Conservation (phyloP, 306 rosid species). For the Cicer arietinum region DNA sequence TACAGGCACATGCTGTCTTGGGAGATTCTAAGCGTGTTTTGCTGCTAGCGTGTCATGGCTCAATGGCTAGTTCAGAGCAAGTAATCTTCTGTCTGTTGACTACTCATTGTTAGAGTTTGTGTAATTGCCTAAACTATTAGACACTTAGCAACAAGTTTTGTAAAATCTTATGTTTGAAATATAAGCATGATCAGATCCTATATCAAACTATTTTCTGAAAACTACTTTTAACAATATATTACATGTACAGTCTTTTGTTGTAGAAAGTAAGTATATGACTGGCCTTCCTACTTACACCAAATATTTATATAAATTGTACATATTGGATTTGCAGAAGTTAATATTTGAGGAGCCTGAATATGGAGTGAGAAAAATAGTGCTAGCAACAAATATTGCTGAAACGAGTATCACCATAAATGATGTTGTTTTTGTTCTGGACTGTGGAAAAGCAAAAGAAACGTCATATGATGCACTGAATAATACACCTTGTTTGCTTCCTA, state of each 20-base stretch:
- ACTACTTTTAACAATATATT: constrained; percentile 16
- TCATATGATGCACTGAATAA: constrained; percentile 96
- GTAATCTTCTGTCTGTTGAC: constrained; percentile 51
- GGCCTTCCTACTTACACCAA: constrained; percentile 28
- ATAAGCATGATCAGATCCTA: constrained; percentile 16
- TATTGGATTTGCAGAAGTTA: constrained; percentile 73
- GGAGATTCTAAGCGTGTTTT: constrained; percentile 77
- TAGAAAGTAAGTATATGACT: constrained; percentile 18
- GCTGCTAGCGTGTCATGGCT: constrained; percentile 92
- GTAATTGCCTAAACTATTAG: background rate
- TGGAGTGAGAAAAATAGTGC: constrained; percentile 91
- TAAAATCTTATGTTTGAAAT: constrained; percentile 11
- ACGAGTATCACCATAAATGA: constrained; percentile 95
- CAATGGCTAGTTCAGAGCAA: constrained; percentile 97
- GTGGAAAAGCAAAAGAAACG: constrained; percentile 99
- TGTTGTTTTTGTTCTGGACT: constrained; percentile 90
- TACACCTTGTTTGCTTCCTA: constrained; percentile 96
- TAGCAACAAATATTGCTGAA: constrained; percentile 97
- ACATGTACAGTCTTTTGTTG: constrained; percentile 4
- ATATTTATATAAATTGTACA: constrained; percentile 33
- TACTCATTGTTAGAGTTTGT: constrained; percentile 26
- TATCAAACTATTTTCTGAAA: constrained; percentile 11
- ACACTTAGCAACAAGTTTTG: constrained; percentile 1
- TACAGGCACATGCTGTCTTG: constrained; percentile 67
- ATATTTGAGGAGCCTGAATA: constrained; percentile 83